Conservation (phyloP, 108 stramenopile genomes). For the Fistulifera solaris region DNA sequence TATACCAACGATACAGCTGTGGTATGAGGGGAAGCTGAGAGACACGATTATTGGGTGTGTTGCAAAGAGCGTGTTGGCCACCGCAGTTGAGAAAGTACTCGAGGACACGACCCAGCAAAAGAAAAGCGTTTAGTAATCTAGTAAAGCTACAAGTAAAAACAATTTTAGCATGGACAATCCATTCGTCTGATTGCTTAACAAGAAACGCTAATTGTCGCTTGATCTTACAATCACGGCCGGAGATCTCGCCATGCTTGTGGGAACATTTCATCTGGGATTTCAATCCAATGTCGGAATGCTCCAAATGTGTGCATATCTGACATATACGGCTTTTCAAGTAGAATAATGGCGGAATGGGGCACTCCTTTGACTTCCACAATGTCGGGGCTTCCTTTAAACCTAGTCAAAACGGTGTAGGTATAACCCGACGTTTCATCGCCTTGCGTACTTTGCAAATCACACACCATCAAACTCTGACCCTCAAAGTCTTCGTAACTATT, state of each 20-base stretch:
- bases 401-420: conserved; percentile 50
- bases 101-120: conserved; percentile 38
- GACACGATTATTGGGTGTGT: conserved; percentile 84
- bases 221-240: background rate
- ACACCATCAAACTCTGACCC: conserved; percentile 18
- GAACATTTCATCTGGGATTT: conserved; percentile 48
- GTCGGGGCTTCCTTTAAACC: background rate
- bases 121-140: background rate
- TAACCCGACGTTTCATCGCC: conserved; percentile 34
- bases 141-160: background rate
- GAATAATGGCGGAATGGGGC: conserved; percentile 51
- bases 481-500: conserved; percentile 9
- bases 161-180: background rate
- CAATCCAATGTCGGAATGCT: conserved; percentile 68
- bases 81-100: conserved; percentile 62
- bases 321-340: conserved; percentile 45
- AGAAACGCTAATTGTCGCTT: too few relatives aligned
- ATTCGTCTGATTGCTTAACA: too few relatives aligned
- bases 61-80: conserved; percentile 65
- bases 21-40: conserved; percentile 38
- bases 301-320: conserved; percentile 42
- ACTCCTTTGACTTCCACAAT: conserved; percentile 43
- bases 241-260: conserved; percentile 52
- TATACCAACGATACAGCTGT: conserved; percentile 83
- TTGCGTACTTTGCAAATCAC: conserved; percentile 39